Base-by-base conservation (phyloP, 805 yeast genomes). In the Candida schatavii region DNA sequence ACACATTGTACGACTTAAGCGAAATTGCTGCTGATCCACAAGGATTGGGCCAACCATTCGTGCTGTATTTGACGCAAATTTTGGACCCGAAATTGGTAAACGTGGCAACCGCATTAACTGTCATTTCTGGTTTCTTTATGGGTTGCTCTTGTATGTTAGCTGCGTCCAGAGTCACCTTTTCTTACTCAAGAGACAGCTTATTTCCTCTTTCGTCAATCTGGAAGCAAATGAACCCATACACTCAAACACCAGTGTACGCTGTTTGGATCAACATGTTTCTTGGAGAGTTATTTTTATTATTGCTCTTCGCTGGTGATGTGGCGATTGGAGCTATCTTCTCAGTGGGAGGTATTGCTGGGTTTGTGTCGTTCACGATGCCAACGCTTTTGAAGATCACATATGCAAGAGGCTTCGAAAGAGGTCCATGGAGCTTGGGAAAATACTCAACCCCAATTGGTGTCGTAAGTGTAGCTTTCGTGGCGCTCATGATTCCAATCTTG, bases 321-420 rank as follows among this genome's bases (percentile, higher is more conserved):
- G 84, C 88, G 37, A 78, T 82, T 49, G 81, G 75, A 23, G 88
- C 88, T 33, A 80, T 81, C 46, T 83, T 83, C 64, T 80, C 86
- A 2, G 85, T 83, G 37, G 85, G 86, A 25, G 87, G 86, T 35
- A 81, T 82, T 52, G 77, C 84, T 11, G 78, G 84, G 0, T 81
- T 81, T 52, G 72, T 82, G 44, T 81, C 88, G 3, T 83, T 82
- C 61, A 71, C 78, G n/a, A 65, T 78, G 50, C 88, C 88, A 10
- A 77, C 81, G 15, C 52, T 78, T 6, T 69, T 82, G 44, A 77
- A 80, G 54, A 74, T 79, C 51, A 74, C 82, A 3, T 76, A 74
- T 51, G 74, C 81, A 3, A 61, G 75, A 43, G 63, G 72, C 29
- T 83, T 82, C 64, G 63, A 63, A 47, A 78, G 77, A 1, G 88